These are phyloP conservation scores for Rubia tinctorum DNA, from an alignment of 305 asterid species.

Conservation along the genomic window DNA sequence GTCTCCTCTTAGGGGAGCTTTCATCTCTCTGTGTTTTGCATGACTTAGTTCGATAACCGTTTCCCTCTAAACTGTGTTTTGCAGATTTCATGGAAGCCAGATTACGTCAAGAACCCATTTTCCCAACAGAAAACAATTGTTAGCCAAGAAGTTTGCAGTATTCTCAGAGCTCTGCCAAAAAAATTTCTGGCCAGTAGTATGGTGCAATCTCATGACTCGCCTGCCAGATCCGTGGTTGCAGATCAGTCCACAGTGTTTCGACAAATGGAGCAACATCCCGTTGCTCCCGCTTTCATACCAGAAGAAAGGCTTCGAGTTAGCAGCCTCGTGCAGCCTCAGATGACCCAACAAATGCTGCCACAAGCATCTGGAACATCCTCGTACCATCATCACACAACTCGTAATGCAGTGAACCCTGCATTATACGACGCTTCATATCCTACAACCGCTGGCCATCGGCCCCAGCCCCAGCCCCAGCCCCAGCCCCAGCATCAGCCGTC, in stretches of 20 bases:
- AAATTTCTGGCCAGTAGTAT: conserved; percentile 16
- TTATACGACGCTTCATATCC: conserved; percentile 15
- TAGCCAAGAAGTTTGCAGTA: conserved; percentile 28
- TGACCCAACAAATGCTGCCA: conserved; percentile 29
- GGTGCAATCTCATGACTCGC: conserved; percentile 25
- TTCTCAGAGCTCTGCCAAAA: conserved; percentile 25
- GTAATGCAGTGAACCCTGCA: conserved; percentile 22
- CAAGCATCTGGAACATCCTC: conserved; percentile 34
- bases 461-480: conserved; percentile 21
- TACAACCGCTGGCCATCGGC: conserved; percentile 19
- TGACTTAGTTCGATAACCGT: background rate
- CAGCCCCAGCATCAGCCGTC: too few species aligned
- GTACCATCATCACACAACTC: conserved; percentile 29
- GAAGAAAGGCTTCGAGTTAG: conserved; percentile 22
- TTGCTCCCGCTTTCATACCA: conserved; percentile 29
- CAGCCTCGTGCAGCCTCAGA: conserved; percentile 26
- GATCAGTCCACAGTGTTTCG: too few species aligned
- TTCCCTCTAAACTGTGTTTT: conserved; percentile 12
- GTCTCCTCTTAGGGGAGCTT: conserved; percentile 6
- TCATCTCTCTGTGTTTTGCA: conserved; percentile 1
- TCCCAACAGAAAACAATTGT: conserved; percentile 45
- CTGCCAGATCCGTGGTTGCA: conserved; percentile 26
- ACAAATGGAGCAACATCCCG: too few species aligned
- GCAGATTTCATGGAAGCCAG: conserved; percentile 75
- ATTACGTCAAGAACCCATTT: conserved; percentile 75